Evolutionary conservation across 1,139 yeast species (phyloP), one percentile per base, ranked within the genome.

Genomic region (Debaryomyces sp.): DNA sequence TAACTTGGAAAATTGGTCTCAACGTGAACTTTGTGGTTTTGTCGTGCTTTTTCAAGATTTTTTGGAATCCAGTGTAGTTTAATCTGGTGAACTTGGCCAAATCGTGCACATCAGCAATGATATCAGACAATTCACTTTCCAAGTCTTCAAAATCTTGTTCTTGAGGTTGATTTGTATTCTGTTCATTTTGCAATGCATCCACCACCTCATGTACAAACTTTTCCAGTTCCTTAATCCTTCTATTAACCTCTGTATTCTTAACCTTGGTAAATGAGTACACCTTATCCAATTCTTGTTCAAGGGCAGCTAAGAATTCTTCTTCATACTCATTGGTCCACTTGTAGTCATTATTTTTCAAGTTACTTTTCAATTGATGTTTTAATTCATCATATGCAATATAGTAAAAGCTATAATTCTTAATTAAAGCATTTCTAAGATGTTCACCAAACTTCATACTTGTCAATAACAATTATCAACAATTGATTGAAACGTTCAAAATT

Each of bases 21-120:
- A 94, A 78, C 52, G 82, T 84, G 78, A 86, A 91, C 48, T 81
- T 81, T 32, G 99, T 92, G 56, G 84, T 82, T 68, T 94, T 94
- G 71, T 94, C 99, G 67, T 94, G 99, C 70, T 94, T 94, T 71
- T 94, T 94, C 63, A 94, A 84, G 58, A 94, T 94, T 69, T 94
- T 94, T 67, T 89, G 96, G 76, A 94, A 94, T 2, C 98, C 99
- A 24, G 96, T 92, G 72, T 92, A 94, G 68, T 94, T 94, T 64
- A 94, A 80, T 55, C 96, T 80, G 21, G 96, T 82, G 68, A 89
- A 94, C 67, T 94, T 92, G 56, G 96, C 97, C 63, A 94, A 79
- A 68, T 94, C 99, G 62, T 94, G 98, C 43, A 94, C 97, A 70
- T 92, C 98, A 27, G 98, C 97, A 68, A 94, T 92, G 57, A 94